Percentiles rank a stretch among this genome's conserved stretches.
These are phyloP conservation scores for Alternaria angustiovoidea DNA, from an alignment of 2,329 filamentous ascomycete genomes.

Conservation along the genomic window DNA sequence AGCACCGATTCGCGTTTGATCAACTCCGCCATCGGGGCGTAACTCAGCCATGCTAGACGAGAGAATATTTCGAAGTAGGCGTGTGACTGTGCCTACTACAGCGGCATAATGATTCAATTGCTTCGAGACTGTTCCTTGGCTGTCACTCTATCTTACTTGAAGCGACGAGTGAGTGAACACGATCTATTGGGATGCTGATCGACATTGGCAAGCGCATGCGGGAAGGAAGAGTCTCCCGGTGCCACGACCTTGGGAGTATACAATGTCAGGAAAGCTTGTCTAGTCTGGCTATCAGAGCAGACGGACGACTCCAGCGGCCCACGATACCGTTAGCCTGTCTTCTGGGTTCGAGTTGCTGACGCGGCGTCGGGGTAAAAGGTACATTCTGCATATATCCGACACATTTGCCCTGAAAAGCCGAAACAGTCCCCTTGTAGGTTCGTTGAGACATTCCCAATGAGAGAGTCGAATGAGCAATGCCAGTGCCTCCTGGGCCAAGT, in stretches of 20 bases:
- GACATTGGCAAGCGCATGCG: background rate
- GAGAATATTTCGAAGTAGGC: conserved; percentile 6
- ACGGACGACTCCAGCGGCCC: conserved; percentile 12
- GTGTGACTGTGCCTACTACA: conserved; percentile 12
- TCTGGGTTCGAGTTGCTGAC: conserved; percentile 32
- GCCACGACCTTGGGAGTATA: conserved; percentile 6
- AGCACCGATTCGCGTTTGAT: conserved; percentile 12
- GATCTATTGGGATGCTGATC: background rate
- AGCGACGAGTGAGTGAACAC: background rate
- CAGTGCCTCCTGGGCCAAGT: conserved; percentile 7
- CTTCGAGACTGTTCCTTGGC: background rate
- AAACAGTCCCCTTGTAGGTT: conserved; percentile 5
- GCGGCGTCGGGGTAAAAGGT: conserved; percentile 26
- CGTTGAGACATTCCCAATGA: conserved; percentile 22
- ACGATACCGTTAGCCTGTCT: conserved; percentile 14
- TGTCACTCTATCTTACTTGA: background rate
- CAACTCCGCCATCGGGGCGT: conserved; percentile 19
- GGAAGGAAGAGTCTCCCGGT: conserved; percentile 1
- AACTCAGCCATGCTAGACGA: conserved; percentile 17
- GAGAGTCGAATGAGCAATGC: background rate
- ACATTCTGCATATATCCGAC: conserved; percentile 17
- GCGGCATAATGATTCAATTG: conserved; percentile 4
- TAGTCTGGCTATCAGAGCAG: background rate
- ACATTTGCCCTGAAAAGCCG: conserved; percentile 8
- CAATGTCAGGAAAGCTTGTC: conserved; percentile 12